A percentile compares a stretch with the other conserved stretches of the same genome.
Evolutionary conservation across 305 asterid species (phyloP).

Genomic region (Fraxinus albicans): DNA sequence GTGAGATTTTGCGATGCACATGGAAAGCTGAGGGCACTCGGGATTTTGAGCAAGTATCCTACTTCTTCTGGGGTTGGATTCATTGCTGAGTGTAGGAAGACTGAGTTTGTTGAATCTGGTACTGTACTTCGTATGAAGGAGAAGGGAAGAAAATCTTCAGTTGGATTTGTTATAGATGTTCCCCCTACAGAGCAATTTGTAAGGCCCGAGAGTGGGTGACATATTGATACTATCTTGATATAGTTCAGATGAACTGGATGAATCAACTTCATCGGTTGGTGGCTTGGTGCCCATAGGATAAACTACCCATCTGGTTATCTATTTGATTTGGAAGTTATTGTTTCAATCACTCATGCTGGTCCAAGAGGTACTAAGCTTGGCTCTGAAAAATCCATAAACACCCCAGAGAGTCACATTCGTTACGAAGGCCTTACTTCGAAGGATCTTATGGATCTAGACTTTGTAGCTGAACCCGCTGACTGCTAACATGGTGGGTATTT

Average conservation of each 20-base stretch:
- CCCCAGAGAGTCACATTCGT: constrained; percentile 59
- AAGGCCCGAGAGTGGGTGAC: constrained; percentile 58
- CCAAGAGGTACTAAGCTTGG: constrained; percentile 65
- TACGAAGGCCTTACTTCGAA: constrained; percentile 73
- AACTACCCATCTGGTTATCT: constrained; percentile 68
- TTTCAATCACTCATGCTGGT: constrained; percentile 64
- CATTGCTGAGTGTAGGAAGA: constrained; percentile 57
- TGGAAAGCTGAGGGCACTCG: constrained; percentile 48
- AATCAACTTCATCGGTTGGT: constrained; percentile 27
- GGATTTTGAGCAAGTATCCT: constrained; percentile 50
- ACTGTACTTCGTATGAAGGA: constrained; percentile 44
- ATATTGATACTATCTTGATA: constrained; percentile 57
- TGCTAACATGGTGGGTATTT: constrained; percentile 70
- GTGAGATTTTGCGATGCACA: constrained; percentile 60
- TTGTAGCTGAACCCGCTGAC: constrained; percentile 45
- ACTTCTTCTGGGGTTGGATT: constrained; percentile 62
- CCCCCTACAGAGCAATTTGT: constrained; percentile 60
- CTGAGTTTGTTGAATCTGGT: constrained; percentile 60
- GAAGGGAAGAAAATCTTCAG: constrained; percentile 39
- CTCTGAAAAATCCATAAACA: constrained; percentile 71
- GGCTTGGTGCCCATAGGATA: constrained; percentile 38
- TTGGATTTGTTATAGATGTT: constrained; percentile 53
- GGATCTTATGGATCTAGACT: constrained; percentile 44
- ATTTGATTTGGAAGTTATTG: constrained; percentile 71
- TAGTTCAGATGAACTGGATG: constrained; percentile 41